Evolutionary conservation across 2,329 filamentous ascomycete species (phyloP), one percentile per base, ranked within the genome.

Genomic region (Chaetomium strumarium): DNA sequence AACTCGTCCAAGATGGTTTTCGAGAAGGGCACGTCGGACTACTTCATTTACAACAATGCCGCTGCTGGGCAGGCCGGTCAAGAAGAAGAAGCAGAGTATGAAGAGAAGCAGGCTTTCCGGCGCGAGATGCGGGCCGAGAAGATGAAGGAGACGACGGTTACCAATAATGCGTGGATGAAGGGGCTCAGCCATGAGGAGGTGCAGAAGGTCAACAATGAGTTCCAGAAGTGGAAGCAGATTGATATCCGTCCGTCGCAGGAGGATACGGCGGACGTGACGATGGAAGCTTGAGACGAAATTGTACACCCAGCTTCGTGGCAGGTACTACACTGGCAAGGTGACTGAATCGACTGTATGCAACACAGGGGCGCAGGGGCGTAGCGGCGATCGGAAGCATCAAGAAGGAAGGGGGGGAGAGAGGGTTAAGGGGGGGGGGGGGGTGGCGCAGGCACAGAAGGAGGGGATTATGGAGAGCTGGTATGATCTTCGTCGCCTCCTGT

Each of bases 1-100:
- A 87, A 86, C 67, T 88, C 82, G 51, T 90, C 86, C 65, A 87
- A 88, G 70, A 85, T 92, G 64, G 75, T 88, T n/a, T 91, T 86
- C 73, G 83, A 84, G 51, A 80, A 85, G 1, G 77, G 77, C 30
- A 88, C 85, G 17, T 78, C 77, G 7, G 88, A 91, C 63, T 88
- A 79, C 70, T 87, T 81, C 57, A 70, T 87, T 66, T 90, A 85
- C 68, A 86, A 87, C 61, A 80, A 84, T 64, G 80, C 58, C 76
- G 87, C 62, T 36, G 30, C 45, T 12, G 14, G 14, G 2, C 37
- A 33, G 37, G 19, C 20, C 30, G 8, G 24, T 19, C 13, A 20
- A 43, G 40, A 48, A 8, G 49, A 53, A 40, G 49, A 82, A 16
- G 79, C 83, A 59, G 86, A 90, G 64, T 79, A 80, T 50, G 81